phyloP scores from a whole-genome alignment of 208 protist species.

The Angomonas ambiguus region DNA sequence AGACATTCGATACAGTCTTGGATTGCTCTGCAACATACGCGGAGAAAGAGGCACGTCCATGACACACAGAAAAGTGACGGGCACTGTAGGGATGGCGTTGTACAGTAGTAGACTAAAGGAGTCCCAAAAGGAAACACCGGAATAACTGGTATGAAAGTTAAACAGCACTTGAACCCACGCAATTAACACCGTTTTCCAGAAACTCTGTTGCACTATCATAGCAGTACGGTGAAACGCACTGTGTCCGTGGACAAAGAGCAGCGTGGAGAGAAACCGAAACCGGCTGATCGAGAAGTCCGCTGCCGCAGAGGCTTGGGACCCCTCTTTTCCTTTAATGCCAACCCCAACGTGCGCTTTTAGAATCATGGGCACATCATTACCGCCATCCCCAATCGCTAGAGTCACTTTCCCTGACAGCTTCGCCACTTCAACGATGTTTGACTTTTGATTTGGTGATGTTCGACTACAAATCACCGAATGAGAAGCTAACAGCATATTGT shows the following conservation, averaged over 20 bases:
- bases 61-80: conserved; percentile 80
- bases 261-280: conserved; percentile 86
- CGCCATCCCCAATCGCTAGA: conserved; percentile 92
- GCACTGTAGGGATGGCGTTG: conserved; percentile 83
- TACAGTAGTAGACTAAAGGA: conserved; percentile 80
- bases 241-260: conserved; percentile 93
- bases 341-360: conserved; percentile 88
- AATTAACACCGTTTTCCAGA: conserved; percentile 94
- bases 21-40: conserved; percentile 43
- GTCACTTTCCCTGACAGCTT: conserved; percentile 55
- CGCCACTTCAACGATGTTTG: conserved; percentile 51
- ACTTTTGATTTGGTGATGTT: conserved; percentile 65
- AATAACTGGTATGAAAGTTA: conserved; percentile 75
- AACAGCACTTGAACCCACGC: conserved; percentile 92
- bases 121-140: conserved; percentile 87
- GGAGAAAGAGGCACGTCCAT: conserved; percentile 76
- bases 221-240: conserved; percentile 87
- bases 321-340: conserved; percentile 88
- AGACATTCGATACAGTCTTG: conserved; percentile 65
- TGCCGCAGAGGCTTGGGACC: conserved; percentile 79
- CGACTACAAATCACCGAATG: conserved; percentile 69
- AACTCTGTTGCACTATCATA: conserved; percentile 94
- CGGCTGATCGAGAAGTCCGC: conserved; percentile 91
- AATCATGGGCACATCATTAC: conserved; percentile 95
- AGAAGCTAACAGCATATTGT: conserved; percentile 40